Percentiles rank a stretch among this genome's conserved stretches.
These are phyloP conservation scores for Meyerozyma guilliermondii DNA, from an alignment of 1,139 yeast species.

Conservation along the genomic window DNA sequence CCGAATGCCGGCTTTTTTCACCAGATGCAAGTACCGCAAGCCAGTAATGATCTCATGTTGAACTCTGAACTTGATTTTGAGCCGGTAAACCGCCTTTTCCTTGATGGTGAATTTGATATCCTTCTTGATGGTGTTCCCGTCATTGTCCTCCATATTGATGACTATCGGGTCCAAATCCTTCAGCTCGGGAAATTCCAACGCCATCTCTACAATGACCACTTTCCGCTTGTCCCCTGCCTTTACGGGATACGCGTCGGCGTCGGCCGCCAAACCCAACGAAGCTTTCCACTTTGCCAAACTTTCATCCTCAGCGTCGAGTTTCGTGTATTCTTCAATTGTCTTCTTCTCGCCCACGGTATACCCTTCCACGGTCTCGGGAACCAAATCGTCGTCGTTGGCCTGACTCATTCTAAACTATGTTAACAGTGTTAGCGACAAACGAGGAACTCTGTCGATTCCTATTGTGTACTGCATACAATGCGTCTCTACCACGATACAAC, in stretches of 20 bases:
- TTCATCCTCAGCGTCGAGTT: conserved; percentile 86
- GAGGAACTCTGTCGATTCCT: too few species aligned
- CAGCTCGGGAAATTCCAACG: conserved; percentile 57
- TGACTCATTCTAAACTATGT: not conserved
- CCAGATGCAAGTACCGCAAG: conserved; percentile 75
- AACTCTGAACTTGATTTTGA: conserved; percentile 72
- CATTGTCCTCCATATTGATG: conserved; percentile 57
- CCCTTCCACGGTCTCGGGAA: conserved; percentile 59
- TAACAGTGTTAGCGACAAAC: too few species aligned
- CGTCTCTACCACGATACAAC: too few species aligned
- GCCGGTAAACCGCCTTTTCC: conserved; percentile 71
- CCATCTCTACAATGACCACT: conserved; percentile 76
- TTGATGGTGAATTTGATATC: conserved; percentile 67
- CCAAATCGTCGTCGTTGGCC: conserved; percentile 49
- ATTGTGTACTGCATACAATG: not conserved
- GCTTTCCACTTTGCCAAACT: conserved; percentile 91
- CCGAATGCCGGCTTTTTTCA: conserved; percentile 82
- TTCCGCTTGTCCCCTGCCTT: conserved; percentile 67
- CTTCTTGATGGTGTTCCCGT: conserved; percentile 44
- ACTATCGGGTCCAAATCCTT: conserved; percentile 55
- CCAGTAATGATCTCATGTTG: conserved; percentile 94
- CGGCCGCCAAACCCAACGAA: conserved; percentile 66
- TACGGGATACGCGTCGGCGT: conserved; percentile 56
- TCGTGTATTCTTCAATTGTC: conserved; percentile 78
- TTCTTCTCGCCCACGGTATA: conserved; percentile 82